Evolutionary conservation across 2,329 filamentous ascomycete species (phyloP).

Genomic region (Colletotrichum tanaceti): DNA sequence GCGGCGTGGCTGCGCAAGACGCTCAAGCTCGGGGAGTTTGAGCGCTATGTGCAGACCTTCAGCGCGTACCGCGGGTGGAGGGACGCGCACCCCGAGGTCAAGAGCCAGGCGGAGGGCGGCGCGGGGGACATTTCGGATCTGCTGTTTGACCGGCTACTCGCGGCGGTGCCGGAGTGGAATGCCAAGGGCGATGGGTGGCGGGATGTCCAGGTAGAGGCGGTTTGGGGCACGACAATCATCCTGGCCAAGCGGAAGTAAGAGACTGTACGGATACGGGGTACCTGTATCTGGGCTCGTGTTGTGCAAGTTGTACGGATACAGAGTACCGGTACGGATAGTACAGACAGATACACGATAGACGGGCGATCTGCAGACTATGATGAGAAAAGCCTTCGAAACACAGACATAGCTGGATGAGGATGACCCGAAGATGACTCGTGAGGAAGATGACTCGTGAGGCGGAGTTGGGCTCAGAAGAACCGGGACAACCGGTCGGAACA

Average conservation of each 20-base stretch:
- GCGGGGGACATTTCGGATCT: slow-evolving; percentile 71
- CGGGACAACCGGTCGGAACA: slow-evolving; percentile 34
- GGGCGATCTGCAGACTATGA: too few species aligned
- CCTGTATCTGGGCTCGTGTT: not conserved
- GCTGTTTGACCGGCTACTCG: slow-evolving; percentile 69
- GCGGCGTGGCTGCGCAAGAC: slow-evolving; percentile 63
- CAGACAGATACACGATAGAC: too few species aligned
- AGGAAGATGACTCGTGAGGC: not conserved
- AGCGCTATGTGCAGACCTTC: slow-evolving; percentile 71
- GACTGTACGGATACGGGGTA: too few species aligned
- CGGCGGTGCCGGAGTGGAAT: slow-evolving; percentile 65
- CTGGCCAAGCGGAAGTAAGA: slow-evolving; percentile 61
- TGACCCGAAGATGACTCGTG: too few species aligned
- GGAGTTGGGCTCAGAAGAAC: not conserved
- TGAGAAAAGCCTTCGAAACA: not conserved
- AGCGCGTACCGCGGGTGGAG: slow-evolving; percentile 70
- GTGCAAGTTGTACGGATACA: too few species aligned
- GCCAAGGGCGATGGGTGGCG: slow-evolving; percentile 61
- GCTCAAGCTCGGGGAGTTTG: slow-evolving; percentile 67
- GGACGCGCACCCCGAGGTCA: slow-evolving; percentile 63
- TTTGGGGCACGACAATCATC: slow-evolving; percentile 72
- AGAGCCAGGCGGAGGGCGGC: slow-evolving; percentile 64
- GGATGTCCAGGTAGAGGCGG: slow-evolving; percentile 65
- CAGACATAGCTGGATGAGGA: not conserved
- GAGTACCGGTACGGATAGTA: too few species aligned